phyloP scores from a whole-genome alignment of 1,284 basidiomycete genomes.

The Mycena citricolor region DNA sequence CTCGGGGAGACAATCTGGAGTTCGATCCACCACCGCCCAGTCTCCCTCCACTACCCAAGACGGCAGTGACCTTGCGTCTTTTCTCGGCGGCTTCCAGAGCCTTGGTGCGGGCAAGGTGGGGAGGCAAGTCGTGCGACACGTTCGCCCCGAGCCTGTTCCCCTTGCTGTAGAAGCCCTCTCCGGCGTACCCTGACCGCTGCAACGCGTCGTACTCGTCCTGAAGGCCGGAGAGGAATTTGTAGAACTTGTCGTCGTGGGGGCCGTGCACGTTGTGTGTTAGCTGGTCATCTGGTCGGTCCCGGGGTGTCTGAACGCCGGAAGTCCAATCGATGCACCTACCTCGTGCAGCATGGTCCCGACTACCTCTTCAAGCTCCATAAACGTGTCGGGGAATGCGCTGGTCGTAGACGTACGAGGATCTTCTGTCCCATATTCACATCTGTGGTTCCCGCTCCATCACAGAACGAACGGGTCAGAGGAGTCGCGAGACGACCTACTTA shows the following conservation, averaged over 20 bases:
- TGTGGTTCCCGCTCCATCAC: too few relatives aligned
- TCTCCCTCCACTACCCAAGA: slow-evolving; percentile 54
- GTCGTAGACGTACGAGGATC: slow-evolving; percentile 79
- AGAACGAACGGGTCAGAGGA: slow-evolving; percentile 14
- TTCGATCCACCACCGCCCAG: slow-evolving; percentile 44
- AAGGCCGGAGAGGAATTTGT: slow-evolving; percentile 73
- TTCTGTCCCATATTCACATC: slow-evolving; percentile 78
- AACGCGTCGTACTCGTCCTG: slow-evolving; percentile 82
- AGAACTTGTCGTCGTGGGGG: slow-evolving; percentile 82
- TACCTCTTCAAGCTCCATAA: slow-evolving; percentile 75
- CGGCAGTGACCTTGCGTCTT: slow-evolving; percentile 44
- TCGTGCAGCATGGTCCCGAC: slow-evolving; percentile 85
- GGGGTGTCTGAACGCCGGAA: not conserved
- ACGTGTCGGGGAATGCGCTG: slow-evolving; percentile 67
- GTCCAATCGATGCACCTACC: slow-evolving; percentile 43
- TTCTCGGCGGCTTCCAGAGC: slow-evolving; percentile 80
- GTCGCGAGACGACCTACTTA: slow-evolving; percentile 35
- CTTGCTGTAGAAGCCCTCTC: slow-evolving; percentile 78
- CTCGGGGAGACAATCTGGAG: slow-evolving; percentile 56
- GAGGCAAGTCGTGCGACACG: slow-evolving; percentile 63
- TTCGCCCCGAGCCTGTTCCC: slow-evolving; percentile 66
- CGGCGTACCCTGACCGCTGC: slow-evolving; percentile 73
- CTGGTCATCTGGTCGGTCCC: slow-evolving; percentile 36
- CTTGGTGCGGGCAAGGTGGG: slow-evolving; percentile 59
- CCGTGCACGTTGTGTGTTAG: slow-evolving; percentile 88